Evolutionary conservation across 306 rosid species (phyloP).

Genomic region (Medicago arabica): DNA sequence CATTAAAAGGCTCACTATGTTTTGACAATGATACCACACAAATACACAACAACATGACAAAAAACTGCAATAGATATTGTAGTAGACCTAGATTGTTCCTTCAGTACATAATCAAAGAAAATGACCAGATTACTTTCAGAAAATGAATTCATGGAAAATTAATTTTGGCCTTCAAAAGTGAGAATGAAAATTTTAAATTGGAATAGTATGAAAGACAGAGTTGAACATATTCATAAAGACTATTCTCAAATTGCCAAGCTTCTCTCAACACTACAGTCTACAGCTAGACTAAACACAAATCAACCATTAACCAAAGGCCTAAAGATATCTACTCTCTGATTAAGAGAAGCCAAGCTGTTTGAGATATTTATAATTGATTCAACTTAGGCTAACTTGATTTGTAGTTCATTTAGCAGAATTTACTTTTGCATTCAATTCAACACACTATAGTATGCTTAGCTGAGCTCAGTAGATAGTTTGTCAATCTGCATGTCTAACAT

Average conservation of each 20-base stretch:
- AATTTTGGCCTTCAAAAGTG: constrained; percentile 1
- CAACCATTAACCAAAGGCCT: constrained; percentile 13
- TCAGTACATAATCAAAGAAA: constrained; percentile 10
- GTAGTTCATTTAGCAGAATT: constrained; percentile 2
- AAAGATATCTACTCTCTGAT: constrained; percentile 6
- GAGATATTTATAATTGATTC: constrained; percentile 20
- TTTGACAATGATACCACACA: neutral
- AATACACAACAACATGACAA: neutral
- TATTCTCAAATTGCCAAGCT: constrained; percentile 26
- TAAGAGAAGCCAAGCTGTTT: neutral
- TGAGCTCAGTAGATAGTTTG: neutral
- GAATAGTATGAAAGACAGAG: constrained; percentile 16
- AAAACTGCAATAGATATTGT: neutral
- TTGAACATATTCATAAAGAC: neutral
- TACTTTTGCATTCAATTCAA: constrained; percentile 8
- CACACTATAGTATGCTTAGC: constrained; percentile 8
- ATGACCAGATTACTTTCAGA: neutral
- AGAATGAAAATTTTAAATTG: constrained; percentile 2
- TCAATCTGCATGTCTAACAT: constrained; percentile 15
- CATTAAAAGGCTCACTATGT: neutral
- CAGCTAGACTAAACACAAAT: constrained; percentile 9
- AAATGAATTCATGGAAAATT: constrained; percentile 21
- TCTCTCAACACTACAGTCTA: neutral
- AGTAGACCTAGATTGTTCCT: neutral
- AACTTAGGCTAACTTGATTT: constrained; percentile 20